These are phyloP conservation scores for Pythium phragmiticola DNA, from an alignment of 352 stramenopile genomes.

Conservation along the genomic window DNA sequence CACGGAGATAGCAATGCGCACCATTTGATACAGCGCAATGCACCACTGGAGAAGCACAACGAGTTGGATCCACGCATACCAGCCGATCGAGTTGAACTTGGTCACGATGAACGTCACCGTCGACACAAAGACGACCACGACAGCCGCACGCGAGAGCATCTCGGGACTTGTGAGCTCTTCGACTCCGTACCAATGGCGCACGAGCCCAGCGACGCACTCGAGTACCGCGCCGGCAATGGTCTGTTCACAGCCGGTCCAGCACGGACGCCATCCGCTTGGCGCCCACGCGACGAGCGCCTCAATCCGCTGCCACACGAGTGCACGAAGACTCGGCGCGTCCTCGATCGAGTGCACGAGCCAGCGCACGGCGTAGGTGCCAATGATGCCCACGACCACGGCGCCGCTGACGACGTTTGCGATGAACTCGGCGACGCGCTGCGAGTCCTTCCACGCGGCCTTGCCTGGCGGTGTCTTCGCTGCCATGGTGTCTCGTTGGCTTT, in stretches of 20 bases:
- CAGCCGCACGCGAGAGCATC: constrained; percentile 35
- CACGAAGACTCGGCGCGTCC: constrained; percentile 32
- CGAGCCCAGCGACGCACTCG: constrained; percentile 36
- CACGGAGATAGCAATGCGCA: constrained; percentile 58
- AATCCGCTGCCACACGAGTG: constrained; percentile 23
- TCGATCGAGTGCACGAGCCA: constrained; percentile 29
- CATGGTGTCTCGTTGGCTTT: neutral
- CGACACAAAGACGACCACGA: constrained; percentile 23
- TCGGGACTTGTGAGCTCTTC: constrained; percentile 40
- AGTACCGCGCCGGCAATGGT: constrained; percentile 30
- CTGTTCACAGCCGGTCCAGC: constrained; percentile 13
- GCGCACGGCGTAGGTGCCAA: constrained; percentile 40
- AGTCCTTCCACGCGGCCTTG: constrained; percentile 49
- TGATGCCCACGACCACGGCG: constrained; percentile 39
- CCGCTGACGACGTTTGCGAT: constrained; percentile 60
- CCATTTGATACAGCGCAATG: constrained; percentile 63
- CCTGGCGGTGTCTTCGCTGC: neutral
- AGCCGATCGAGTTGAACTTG: constrained; percentile 68
- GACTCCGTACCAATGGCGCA: constrained; percentile 27
- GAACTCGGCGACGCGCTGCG: constrained; percentile 58
- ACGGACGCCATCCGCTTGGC: constrained; percentile 14
- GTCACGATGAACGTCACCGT: constrained; percentile 30
- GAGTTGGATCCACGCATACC: constrained; percentile 53
- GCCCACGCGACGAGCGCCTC: constrained; percentile 14
- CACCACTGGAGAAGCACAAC: constrained; percentile 65